Percentiles rank a stretch among this genome's conserved stretches.
These are phyloP conservation scores for Podila epigama DNA, from an alignment of 192 early-diverging fungal genomes.

Conservation along the genomic window DNA sequence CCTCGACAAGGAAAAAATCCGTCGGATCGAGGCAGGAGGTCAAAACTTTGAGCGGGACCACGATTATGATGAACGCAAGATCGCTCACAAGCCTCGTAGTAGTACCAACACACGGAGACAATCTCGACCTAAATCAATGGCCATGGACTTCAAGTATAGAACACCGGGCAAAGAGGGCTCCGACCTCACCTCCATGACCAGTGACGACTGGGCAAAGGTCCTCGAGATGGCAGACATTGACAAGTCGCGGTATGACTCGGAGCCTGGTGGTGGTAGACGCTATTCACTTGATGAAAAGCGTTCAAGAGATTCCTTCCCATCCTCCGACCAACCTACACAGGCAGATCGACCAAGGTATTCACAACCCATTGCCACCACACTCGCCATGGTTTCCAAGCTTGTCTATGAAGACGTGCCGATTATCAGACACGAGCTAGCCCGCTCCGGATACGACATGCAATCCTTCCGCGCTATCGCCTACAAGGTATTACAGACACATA, in stretches of 20 bases:
- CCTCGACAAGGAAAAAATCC: slow-evolving; percentile 36
- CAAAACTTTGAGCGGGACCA: slow-evolving; percentile 40
- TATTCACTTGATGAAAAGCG: not conserved
- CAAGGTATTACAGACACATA: slow-evolving; percentile 41
- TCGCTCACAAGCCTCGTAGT: slow-evolving; percentile 5
- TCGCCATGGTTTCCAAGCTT: slow-evolving; percentile 58
- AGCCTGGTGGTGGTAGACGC: not conserved
- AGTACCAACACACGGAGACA: slow-evolving; percentile 1
- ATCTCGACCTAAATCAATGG: slow-evolving; percentile 21
- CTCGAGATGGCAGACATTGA: slow-evolving; percentile 45
- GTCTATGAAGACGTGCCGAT: slow-evolving; percentile 61
- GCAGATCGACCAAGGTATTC: slow-evolving; percentile 52
- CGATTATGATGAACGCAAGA: slow-evolving; percentile 35
- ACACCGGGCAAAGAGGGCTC: slow-evolving; percentile 28
- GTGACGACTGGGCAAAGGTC: slow-evolving; percentile 32
- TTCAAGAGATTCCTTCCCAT: not conserved
- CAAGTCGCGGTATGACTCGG: slow-evolving; percentile 17
- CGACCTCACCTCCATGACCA: slow-evolving; percentile 29
- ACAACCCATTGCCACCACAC: slow-evolving; percentile 53
- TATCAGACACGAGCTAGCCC: slow-evolving; percentile 57
- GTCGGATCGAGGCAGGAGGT: slow-evolving; percentile 39
- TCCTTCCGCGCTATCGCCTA: slow-evolving; percentile 62
- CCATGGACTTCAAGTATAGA: slow-evolving; percentile 33
- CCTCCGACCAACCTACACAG: not conserved
- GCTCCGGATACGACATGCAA: slow-evolving; percentile 58